phyloP scores from a whole-genome alignment of 106 monocot genomes.

The Apostasia shenzhenica region DNA sequence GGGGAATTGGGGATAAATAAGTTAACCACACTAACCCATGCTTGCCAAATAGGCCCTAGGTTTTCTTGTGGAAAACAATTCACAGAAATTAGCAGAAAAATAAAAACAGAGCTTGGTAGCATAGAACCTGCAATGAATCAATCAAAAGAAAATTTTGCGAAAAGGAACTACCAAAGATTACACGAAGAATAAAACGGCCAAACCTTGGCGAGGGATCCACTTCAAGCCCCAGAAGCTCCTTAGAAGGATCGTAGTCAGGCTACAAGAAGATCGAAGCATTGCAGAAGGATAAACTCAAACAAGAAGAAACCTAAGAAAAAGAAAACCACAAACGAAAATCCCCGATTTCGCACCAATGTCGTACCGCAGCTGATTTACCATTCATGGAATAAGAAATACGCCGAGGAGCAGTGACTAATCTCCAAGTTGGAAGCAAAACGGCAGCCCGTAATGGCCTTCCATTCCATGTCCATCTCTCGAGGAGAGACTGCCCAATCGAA shows the following conservation, averaged over 20 bases:
- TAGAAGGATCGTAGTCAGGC: constrained; percentile 41
- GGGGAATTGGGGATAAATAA: too few relatives aligned
- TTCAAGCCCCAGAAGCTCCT: constrained; percentile 47
- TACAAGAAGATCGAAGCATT: constrained; percentile 7
- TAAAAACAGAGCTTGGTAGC: too few relatives aligned
- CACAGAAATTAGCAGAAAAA: too few relatives aligned
- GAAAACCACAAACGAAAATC: too few relatives aligned
- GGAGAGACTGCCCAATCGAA: background rate
- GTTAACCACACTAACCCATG: too few relatives aligned
- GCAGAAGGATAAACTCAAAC: background rate
- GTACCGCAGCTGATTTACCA: constrained; percentile 11
- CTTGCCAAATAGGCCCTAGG: too few relatives aligned
- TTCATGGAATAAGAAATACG: constrained; percentile 12
- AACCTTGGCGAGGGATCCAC: constrained; percentile 36
- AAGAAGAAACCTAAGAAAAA: too few relatives aligned
- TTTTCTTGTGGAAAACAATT: too few relatives aligned
- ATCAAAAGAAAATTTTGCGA: too few relatives aligned
- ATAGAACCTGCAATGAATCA: too few relatives aligned
- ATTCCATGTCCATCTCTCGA: constrained; percentile 10
- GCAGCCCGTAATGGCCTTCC: background rate
- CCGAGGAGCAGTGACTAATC: constrained; percentile 7
- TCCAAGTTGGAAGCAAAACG: background rate
- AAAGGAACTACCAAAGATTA: too few relatives aligned
- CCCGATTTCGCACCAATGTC: background rate
- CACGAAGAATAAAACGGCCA: too few relatives aligned